phyloP scores from a whole-genome alignment of 169 alveolate genomes.

The Theileria annulata region DNA sequence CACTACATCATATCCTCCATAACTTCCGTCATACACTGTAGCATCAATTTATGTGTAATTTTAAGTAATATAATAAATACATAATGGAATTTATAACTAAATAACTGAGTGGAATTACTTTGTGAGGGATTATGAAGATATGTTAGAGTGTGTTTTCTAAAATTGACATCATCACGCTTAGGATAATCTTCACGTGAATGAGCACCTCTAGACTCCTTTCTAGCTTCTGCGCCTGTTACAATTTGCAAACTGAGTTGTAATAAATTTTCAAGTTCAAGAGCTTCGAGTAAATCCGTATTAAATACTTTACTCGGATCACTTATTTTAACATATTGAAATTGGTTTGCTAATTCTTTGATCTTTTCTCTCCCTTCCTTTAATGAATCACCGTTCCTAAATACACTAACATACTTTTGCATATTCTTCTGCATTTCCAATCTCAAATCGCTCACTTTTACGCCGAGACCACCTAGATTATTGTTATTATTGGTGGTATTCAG shows the following conservation, averaged over 20 bases:
- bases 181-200: conserved; percentile 97
- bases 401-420: conserved; percentile 96
- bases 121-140: conserved; percentile 67
- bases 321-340: conserved; percentile 85
- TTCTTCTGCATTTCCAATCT: conserved; percentile 77
- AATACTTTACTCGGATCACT: conserved; percentile 87
- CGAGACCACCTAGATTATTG: background rate
- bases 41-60: no score
- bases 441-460: conserved; percentile 45
- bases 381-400: conserved; percentile 88
- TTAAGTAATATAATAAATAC: no score
- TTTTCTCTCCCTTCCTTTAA: conserved; percentile 86
- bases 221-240: conserved; percentile 89
- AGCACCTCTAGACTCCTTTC: conserved; percentile 97
- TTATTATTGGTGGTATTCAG: conserved; percentile 46
- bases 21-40: conserved; percentile 3
- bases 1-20: conserved; percentile 35
- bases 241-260: conserved; percentile 89
- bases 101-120: background rate
- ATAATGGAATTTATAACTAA: no score
- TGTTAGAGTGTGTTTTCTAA: conserved; percentile 95
- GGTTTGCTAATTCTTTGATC: conserved; percentile 75
- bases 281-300: conserved; percentile 96
- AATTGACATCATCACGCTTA: conserved; percentile 92
- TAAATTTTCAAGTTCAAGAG: conserved; percentile 94